Conservation (phyloP, 202 grass and related monocot species). For the Musa balbisiana region DNA sequence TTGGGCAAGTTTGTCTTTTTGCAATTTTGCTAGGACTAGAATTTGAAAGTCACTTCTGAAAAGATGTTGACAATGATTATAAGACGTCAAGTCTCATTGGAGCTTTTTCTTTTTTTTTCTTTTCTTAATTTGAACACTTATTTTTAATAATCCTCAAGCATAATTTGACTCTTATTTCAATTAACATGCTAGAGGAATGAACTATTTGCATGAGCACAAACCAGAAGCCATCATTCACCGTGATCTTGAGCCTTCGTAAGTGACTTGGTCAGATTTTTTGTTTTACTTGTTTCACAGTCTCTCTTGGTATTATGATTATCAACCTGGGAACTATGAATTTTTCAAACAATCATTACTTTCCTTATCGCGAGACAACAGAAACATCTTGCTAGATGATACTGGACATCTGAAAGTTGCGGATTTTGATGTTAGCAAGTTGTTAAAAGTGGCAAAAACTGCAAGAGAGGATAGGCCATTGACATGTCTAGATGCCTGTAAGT, state of each 20-base stretch:
- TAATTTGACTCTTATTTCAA: background rate
- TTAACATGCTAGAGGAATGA: conserved; percentile 65
- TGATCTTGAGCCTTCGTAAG: conserved; percentile 95
- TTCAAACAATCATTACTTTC: background rate
- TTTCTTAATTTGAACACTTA: background rate
- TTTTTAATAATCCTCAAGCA: background rate
- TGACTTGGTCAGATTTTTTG: conserved; percentile 26
- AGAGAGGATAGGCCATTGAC: conserved; percentile 55
- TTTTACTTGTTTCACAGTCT: conserved; percentile 1
- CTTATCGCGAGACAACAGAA: conserved; percentile 53
- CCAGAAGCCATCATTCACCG: conserved; percentile 88
- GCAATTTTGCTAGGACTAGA: no score
- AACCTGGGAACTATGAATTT: conserved; percentile 24
- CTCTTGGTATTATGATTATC: conserved; percentile 20
- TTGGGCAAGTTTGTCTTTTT: no score
- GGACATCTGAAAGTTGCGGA: conserved; percentile 98
- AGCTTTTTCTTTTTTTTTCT: background rate
- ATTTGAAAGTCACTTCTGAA: no score
- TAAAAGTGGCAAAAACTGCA: conserved; percentile 74
- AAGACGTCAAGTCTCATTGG: background rate
- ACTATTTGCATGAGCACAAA: conserved; percentile 92
- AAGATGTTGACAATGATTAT: no score
- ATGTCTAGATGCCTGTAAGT: conserved; percentile 69
- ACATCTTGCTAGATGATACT: conserved; percentile 89
- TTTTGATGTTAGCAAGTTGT: conserved; percentile 85